A percentile compares a stretch with the other conserved stretches of the same genome.
Evolutionary conservation across 2,329 filamentous ascomycete species (phyloP).

Genomic region (Colletotrichum noveboracense): DNA sequence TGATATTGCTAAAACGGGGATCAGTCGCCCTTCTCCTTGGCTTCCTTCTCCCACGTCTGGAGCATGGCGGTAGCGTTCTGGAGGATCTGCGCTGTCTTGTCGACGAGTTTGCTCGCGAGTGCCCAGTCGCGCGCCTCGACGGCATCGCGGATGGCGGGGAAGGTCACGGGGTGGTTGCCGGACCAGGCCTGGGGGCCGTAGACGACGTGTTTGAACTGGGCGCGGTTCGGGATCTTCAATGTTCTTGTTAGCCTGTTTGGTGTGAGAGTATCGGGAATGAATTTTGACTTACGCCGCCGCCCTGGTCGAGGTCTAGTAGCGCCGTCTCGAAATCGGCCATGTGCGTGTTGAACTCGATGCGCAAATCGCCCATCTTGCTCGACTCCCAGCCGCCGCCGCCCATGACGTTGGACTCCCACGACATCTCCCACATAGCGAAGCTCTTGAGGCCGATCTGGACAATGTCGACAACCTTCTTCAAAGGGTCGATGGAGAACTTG

Average conservation of each 20-base stretch:
- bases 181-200: constrained; percentile 85
- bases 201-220: constrained; percentile 92
- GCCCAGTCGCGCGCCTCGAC: constrained; percentile 75
- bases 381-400: constrained; percentile 79
- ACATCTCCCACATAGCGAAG: constrained; percentile 78
- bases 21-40: background rate
- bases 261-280: background rate
- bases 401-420: constrained; percentile 78
- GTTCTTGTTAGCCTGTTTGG: constrained; percentile 14
- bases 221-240: constrained; percentile 78
- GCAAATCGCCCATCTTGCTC: constrained; percentile 66
- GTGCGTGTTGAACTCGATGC: constrained; percentile 79
- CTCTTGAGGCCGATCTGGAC: constrained; percentile 64
- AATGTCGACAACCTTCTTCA: constrained; percentile 67
- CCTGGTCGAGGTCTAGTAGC: constrained; percentile 76
- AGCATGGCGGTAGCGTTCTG: constrained; percentile 57
- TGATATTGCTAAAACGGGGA: background rate
- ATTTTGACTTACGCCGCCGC: constrained; percentile 68
- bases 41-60: constrained; percentile 15
- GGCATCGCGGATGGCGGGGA: constrained; percentile 83
- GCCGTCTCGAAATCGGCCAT: constrained; percentile 84
- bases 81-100: constrained; percentile 74
- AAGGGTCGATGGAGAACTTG: constrained; percentile 54
- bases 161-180: constrained; percentile 55
- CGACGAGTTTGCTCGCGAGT: constrained; percentile 69